Base-by-base conservation (phyloP, 2,329 filamentous ascomycete genomes). In the Cercospora citrullina region DNA sequence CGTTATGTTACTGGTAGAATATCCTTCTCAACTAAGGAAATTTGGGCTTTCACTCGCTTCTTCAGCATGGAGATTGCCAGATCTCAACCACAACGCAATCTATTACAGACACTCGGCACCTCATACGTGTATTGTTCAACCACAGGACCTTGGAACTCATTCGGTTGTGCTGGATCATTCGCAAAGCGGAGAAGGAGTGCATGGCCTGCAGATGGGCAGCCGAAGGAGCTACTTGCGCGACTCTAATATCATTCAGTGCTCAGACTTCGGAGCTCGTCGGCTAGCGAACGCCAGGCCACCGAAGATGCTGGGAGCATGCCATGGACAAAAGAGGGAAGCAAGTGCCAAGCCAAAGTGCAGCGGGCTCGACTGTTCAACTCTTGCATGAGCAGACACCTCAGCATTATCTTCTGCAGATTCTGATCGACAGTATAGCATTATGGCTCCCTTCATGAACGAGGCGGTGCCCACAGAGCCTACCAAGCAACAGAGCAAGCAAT, bases 401-500 rank as follows among this genome's bases (percentile, higher is more conserved):
- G 31, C 31, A 33, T 14, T 14, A 33, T 33, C 10, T 33, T 14
- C 31, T 14, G 12, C 31, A 33, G 31, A 33, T 33, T 5, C 12
- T 33, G 12, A 33, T 33, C 5, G 10, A 33, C 31, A 33, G 5
- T 4, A 33, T 14, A 33, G 10, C 31, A 33, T 4, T 5, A 45
- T 48, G 45, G 45, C 45, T 48, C 45, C 45, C 0, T 48, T 48
- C 18, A 48, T 23, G 45, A 48, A 48, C 14, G 45, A 48, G 14
- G 12, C 45, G 45, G 18, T 48, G 21, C 45, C 45, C 45, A 48
- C 45, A 48, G 45, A 48, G n/a, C 21, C 45, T 18, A 23, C 18
- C 9, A 48, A 48, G 21, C n/a, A 48, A 8, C 18, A 18, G 28
- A 74, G 76, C 65, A 77, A 76, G n/a, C 74, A 73, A 42, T 80